phyloP scores from a whole-genome alignment of 2,329 filamentous ascomycete genomes.

The Microcera coccophila region DNA sequence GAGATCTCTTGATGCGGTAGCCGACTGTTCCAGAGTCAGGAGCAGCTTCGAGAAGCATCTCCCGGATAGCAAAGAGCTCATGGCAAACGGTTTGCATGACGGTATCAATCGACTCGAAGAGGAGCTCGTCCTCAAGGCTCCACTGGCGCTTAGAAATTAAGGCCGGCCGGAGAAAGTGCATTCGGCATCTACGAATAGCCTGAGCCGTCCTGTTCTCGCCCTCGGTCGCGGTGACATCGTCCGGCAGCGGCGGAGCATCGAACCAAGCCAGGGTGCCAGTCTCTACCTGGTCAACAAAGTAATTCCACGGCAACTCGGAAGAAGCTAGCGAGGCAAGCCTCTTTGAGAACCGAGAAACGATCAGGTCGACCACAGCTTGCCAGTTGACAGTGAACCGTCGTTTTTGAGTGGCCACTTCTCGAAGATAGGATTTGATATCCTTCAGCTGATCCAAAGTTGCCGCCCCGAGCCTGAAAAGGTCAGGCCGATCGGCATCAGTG shows the following conservation, averaged over 20 bases:
- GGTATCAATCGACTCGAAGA: constrained; percentile 40
- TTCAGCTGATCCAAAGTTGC: constrained; percentile 30
- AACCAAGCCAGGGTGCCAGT: constrained; percentile 41
- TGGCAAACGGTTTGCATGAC: constrained; percentile 40
- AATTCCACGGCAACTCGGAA: constrained; percentile 20
- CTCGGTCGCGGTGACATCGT: constrained; percentile 16
- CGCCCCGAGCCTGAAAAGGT: constrained; percentile 32
- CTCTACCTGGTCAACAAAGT: constrained; percentile 36
- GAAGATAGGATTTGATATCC: constrained; percentile 42
- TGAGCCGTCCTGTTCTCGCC: constrained; percentile 37
- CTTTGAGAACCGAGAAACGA: constrained; percentile 59
- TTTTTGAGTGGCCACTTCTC: constrained; percentile 36
- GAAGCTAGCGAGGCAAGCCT: constrained; percentile 44
- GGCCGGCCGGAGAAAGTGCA: constrained; percentile 40
- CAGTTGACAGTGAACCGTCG: constrained; percentile 48
- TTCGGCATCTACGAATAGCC: constrained; percentile 40
- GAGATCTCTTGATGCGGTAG: constrained; percentile 8
- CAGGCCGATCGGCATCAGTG: constrained; percentile 30
- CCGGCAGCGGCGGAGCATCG: constrained; percentile 32
- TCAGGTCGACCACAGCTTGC: constrained; percentile 63
- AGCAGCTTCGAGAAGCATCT: constrained; percentile 18
- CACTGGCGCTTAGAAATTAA: constrained; percentile 18
- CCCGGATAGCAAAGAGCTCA: constrained; percentile 24
- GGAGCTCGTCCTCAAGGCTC: constrained; percentile 42
- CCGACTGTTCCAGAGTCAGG: constrained; percentile 3